Evolutionary conservation across 2,329 filamentous ascomycete genomes (phyloP), one percentile per base, ranked within the genome.

Genomic region (Aureobasidium sp.): DNA sequence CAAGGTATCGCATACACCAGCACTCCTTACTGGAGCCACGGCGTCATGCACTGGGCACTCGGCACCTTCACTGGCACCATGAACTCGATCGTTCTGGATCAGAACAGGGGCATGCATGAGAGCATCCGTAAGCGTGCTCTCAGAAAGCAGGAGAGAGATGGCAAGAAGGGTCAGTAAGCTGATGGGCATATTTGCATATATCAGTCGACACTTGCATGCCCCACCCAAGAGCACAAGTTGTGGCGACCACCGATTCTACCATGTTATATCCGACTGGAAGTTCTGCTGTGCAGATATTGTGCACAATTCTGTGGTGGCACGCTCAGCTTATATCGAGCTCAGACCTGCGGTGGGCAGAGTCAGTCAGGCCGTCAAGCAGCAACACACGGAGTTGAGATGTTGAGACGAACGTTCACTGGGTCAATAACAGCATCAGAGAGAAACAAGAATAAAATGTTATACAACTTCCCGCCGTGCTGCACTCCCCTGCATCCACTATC

Each of bases 11-110:
- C 88, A 6, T 87, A 88, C 74, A 95, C 89, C 37, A 93, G 90
- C 69, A 95, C 91, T 2, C 95, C 94, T 0, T 96, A 87, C 78
- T 97, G 92, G 92, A 88, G 83, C 65, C 94, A 99, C 74, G 90
- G 87, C 0, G 71, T 95, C 58, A 88, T 96, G 85, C 86, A 93
- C 65, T 96, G 89, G 87, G 83, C 84, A 60, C 78, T 96, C 58
- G 79, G 79, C 60, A 81, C 78, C 33, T 78, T 87, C 54, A 73
- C 82, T 38, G 85, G 85, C 0, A 75, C 82, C 43, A 82, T 83
- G 72, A 82, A 78, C 67, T 72, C 74, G 29, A 70, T 81, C 37
- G 78, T 85, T n/a, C 73, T 88, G 47, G 75, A 76, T 13, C 75
- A 83, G 67, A 90, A 89, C 69, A 80, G 77, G 72, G 75, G 73